Conservation (phyloP, 805 yeast species). For the Lipomyces kockii region DNA sequence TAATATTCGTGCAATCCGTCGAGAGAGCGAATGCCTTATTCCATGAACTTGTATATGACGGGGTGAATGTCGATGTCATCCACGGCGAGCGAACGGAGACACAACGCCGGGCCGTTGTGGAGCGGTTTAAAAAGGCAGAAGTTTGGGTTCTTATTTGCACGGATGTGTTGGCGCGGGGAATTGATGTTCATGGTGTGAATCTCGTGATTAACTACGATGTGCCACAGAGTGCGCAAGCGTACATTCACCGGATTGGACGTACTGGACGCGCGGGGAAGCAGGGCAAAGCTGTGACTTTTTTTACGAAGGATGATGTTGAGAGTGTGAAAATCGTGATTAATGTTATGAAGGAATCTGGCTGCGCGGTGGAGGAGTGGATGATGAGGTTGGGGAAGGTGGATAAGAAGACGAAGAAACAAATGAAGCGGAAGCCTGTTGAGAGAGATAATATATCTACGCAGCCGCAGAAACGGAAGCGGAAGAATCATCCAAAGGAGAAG, state of each 20-base stretch:
- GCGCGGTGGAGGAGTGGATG: slow-evolving; percentile 77
- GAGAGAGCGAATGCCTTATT: slow-evolving; percentile 93
- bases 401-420: slow-evolving; percentile 54
- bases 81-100: slow-evolving; percentile 91
- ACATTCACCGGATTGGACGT: slow-evolving; percentile 97
- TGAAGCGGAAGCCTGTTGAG: slow-evolving; percentile 53
- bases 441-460: slow-evolving; percentile 58
- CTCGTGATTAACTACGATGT: slow-evolving; percentile 95
- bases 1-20: slow-evolving; percentile 89
- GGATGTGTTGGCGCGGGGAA: slow-evolving; percentile 94
- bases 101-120: slow-evolving; percentile 84
- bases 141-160: slow-evolving; percentile 97
- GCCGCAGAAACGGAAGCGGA: slow-evolving; percentile 20
- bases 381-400: slow-evolving; percentile 66
- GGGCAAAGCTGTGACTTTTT: slow-evolving; percentile 90
- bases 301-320: slow-evolving; percentile 83
- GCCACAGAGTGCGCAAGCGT: slow-evolving; percentile 90
- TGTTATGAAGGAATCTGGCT: slow-evolving; percentile 93
- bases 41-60: slow-evolving; percentile 91
- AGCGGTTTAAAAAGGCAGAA: slow-evolving; percentile 84
- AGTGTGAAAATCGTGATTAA: slow-evolving; percentile 83
- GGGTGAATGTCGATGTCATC: slow-evolving; percentile 89
- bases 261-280: slow-evolving; percentile 92
- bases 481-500: slow-evolving; percentile 13
- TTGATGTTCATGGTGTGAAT: slow-evolving; percentile 94